Conservation (phyloP, 2,329 filamentous ascomycete species). For the Cladosporium austrohemisphaericum region DNA sequence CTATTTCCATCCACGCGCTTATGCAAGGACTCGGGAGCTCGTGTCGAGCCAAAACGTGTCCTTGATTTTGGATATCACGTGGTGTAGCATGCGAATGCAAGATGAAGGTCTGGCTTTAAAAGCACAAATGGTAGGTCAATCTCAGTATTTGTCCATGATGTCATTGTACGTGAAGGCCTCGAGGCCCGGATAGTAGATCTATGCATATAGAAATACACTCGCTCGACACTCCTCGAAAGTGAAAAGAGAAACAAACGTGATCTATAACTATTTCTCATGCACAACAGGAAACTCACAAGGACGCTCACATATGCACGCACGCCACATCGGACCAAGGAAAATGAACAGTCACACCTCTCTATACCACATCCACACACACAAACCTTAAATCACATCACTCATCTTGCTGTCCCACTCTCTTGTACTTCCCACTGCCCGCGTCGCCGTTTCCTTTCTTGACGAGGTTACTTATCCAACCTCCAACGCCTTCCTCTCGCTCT, state of each 20-base stretch:
- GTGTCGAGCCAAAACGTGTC: conserved; percentile 3
- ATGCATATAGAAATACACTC: too few species aligned
- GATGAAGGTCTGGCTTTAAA: too few species aligned
- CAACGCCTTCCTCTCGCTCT: conserved; percentile 53
- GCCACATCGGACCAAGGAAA: too few species aligned
- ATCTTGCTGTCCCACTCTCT: conserved; percentile 44
- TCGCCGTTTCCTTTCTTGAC: conserved; percentile 50
- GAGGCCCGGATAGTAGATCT: too few species aligned
- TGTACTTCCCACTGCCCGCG: conserved; percentile 44
- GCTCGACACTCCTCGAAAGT: too few species aligned
- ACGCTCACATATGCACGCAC: conserved; percentile 3
- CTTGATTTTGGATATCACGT: background rate
- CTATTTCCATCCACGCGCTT: conserved; percentile 5
- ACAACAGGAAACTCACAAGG: too few species aligned
- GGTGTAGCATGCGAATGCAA: too few species aligned
- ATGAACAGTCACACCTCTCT: background rate
- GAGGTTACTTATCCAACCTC: conserved; percentile 67
- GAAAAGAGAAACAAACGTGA: too few species aligned
- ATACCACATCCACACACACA: background rate
- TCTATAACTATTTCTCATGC: too few species aligned
- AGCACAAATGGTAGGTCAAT: too few species aligned
- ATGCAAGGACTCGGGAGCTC: conserved; percentile 10
- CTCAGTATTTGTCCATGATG: too few species aligned
- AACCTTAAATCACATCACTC: conserved; percentile 15
- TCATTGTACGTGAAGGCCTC: too few species aligned